Evolutionary conservation across 2,329 filamentous ascomycete species (phyloP).

Genomic region (Penicillium sp.): DNA sequence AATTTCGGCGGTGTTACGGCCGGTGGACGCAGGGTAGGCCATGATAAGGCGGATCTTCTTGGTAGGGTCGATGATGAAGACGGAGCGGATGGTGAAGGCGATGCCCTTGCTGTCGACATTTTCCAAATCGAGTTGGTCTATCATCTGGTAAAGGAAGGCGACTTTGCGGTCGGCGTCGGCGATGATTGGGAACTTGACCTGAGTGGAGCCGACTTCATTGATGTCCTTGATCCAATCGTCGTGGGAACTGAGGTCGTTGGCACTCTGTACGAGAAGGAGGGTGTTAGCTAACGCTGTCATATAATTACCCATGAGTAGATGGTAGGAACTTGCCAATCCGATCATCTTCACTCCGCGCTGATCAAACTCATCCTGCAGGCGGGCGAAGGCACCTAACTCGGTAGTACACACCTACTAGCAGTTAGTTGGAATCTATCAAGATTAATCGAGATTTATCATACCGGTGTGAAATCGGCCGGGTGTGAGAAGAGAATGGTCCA

Average conservation of each 20-base stretch:
- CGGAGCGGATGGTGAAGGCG: slow-evolving; percentile 86
- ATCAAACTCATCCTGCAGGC: slow-evolving; percentile 84
- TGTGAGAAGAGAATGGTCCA: slow-evolving; percentile 72
- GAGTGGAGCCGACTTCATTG: slow-evolving; percentile 68
- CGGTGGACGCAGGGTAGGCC: slow-evolving; percentile 87
- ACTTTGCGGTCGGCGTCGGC: slow-evolving; percentile 77
- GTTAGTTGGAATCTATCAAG: too few relatives aligned
- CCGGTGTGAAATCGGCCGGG: slow-evolving; percentile 78
- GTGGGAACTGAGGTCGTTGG: slow-evolving; percentile 80
- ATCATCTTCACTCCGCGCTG: slow-evolving; percentile 89
- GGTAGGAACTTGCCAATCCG: slow-evolving; percentile 57
- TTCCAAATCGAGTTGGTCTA: slow-evolving; percentile 77
- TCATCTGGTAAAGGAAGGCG: slow-evolving; percentile 75
- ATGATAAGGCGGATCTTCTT: slow-evolving; percentile 93
- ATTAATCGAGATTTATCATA: background rate
- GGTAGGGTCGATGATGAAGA: slow-evolving; percentile 90
- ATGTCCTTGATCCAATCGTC: slow-evolving; percentile 87
- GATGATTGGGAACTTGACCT: slow-evolving; percentile 73
- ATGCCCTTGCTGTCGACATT: slow-evolving; percentile 73
- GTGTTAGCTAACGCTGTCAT: background rate
- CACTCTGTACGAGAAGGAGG: slow-evolving; percentile 46
- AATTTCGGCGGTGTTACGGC: slow-evolving; percentile 77
- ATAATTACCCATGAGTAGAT: too few relatives aligned
- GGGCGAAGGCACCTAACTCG: slow-evolving; percentile 90
- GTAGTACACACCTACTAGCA: slow-evolving; percentile 65